Evolutionary conservation across 2,329 filamentous ascomycete genomes (phyloP).

Genomic region (Fusarium sp.): DNA sequence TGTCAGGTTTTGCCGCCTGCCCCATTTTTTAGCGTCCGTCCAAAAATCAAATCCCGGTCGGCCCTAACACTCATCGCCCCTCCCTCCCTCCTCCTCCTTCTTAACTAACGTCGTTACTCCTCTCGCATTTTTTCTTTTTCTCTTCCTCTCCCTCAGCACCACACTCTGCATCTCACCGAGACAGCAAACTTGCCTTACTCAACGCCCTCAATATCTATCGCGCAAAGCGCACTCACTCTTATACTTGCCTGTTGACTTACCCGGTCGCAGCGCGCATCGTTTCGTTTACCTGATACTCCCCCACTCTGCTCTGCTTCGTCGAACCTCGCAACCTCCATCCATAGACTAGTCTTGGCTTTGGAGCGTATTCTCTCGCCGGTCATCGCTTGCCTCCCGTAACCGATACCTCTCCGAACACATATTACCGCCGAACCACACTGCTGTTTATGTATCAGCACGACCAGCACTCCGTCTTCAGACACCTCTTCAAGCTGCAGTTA

Average conservation of each 20-base stretch:
- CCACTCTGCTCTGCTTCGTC: slow-evolving; percentile 20
- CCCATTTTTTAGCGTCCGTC: slow-evolving; percentile 43
- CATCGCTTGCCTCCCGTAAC: slow-evolving; percentile 37
- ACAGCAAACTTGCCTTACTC: slow-evolving; percentile 41
- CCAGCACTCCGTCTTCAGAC: slow-evolving; percentile 89
- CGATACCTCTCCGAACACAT: slow-evolving; percentile 49
- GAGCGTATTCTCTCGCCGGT: slow-evolving; percentile 28
- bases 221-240: slow-evolving; percentile 41
- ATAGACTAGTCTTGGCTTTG: slow-evolving; percentile 31
- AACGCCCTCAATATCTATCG: slow-evolving; percentile 30
- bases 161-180: slow-evolving; percentile 47
- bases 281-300: slow-evolving; percentile 29
- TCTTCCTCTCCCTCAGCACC: slow-evolving; percentile 38
- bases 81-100: slow-evolving; percentile 39
- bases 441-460: slow-evolving; percentile 99
- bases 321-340: slow-evolving; percentile 20
- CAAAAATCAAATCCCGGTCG: slow-evolving; percentile 43
- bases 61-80: slow-evolving; percentile 48
- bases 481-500: slow-evolving; percentile 96
- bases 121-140: slow-evolving; percentile 39
- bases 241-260: slow-evolving; percentile 47
- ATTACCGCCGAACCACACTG: slow-evolving; percentile 54
- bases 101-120: slow-evolving; percentile 43
- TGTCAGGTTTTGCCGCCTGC: slow-evolving; percentile 39
- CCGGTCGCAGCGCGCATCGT: slow-evolving; percentile 48